phyloP scores from a whole-genome alignment of 2,329 filamentous ascomycete species.

The Trichoderma brevicompactum region DNA sequence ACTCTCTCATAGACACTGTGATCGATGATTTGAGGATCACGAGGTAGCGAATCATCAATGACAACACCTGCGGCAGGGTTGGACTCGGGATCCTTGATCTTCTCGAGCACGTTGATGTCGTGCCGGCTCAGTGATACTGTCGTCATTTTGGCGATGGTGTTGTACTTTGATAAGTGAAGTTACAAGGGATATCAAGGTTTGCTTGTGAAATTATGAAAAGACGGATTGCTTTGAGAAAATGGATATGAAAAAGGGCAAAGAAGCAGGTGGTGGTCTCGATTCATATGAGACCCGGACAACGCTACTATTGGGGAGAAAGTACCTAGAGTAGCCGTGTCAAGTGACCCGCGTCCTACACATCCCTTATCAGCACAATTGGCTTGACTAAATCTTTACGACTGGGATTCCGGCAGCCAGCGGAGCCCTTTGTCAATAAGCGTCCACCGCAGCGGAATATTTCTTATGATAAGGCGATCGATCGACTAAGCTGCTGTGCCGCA shows the following conservation, averaged over 20 bases:
- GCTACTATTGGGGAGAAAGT: neutral
- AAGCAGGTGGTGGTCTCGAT: neutral
- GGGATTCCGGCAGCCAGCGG: slow-evolving; percentile 15
- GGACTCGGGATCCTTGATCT: slow-evolving; percentile 69
- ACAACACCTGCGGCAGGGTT: slow-evolving; percentile 59
- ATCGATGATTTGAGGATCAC: slow-evolving; percentile 62
- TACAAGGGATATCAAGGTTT: neutral
- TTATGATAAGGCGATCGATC: slow-evolving; percentile 16
- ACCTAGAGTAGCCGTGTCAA: slow-evolving; percentile 25
- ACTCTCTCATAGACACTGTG: slow-evolving; percentile 54
- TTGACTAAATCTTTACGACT: neutral
- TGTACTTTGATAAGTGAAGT: neutral
- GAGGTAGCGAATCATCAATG: slow-evolving; percentile 58
- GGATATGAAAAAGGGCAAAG: neutral
- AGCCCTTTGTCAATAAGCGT: neutral
- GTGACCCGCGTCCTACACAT: slow-evolving; percentile 2
- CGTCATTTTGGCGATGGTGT: slow-evolving; percentile 48
- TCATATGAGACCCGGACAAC: neutral
- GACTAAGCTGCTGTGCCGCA: neutral
- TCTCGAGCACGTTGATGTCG: slow-evolving; percentile 66
- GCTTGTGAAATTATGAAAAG: neutral
- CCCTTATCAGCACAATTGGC: neutral
- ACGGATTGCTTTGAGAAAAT: neutral
- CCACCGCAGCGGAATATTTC: slow-evolving; percentile 18
- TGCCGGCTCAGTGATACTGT: slow-evolving; percentile 56